A percentile compares a stretch with the other conserved stretches of the same genome.
Conservation (phyloP, 1,284 basidiomycete species). For the Ustilago hordei region DNA sequence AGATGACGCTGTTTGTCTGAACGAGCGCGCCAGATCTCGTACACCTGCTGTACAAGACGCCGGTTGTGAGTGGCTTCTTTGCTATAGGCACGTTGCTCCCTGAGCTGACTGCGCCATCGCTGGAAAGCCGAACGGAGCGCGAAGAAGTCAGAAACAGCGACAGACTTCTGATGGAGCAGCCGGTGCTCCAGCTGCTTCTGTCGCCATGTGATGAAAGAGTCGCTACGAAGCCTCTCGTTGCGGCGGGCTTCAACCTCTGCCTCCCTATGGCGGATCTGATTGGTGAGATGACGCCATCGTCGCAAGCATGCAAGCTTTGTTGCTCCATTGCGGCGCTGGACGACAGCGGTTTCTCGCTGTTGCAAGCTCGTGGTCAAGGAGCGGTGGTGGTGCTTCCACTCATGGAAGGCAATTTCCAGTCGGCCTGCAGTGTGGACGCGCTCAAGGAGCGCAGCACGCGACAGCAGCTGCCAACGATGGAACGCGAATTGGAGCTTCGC, state of each 20-base stretch:
- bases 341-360: slow-evolving; percentile 35
- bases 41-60: slow-evolving; percentile 25
- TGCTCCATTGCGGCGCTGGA: not conserved
- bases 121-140: slow-evolving; percentile 17
- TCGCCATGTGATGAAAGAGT: slow-evolving; percentile 25
- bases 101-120: slow-evolving; percentile 25
- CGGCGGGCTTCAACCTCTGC: slow-evolving; percentile 8
- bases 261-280: slow-evolving; percentile 9
- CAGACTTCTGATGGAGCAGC: slow-evolving; percentile 17
- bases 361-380: slow-evolving; percentile 25
- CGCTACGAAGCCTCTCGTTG: slow-evolving; percentile 13
- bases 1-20: slow-evolving; percentile 28
- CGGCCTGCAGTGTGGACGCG: slow-evolving; percentile 13
- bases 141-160: slow-evolving; percentile 18
- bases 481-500: slow-evolving; percentile 1
- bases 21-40: slow-evolving; percentile 42
- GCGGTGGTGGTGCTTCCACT: slow-evolving; percentile 31
- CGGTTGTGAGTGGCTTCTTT: slow-evolving; percentile 18
- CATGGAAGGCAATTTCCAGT: slow-evolving; percentile 20
- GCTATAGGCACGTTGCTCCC: slow-evolving; percentile 17
- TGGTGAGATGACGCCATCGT: slow-evolving; percentile 22
- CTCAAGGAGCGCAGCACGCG: slow-evolving; percentile 24
- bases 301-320: slow-evolving; percentile 3
- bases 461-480: slow-evolving; percentile 26
- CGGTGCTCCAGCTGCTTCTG: slow-evolving; percentile 22